Conservation (phyloP, 306 rosid species). For the Acacia confusa region DNA sequence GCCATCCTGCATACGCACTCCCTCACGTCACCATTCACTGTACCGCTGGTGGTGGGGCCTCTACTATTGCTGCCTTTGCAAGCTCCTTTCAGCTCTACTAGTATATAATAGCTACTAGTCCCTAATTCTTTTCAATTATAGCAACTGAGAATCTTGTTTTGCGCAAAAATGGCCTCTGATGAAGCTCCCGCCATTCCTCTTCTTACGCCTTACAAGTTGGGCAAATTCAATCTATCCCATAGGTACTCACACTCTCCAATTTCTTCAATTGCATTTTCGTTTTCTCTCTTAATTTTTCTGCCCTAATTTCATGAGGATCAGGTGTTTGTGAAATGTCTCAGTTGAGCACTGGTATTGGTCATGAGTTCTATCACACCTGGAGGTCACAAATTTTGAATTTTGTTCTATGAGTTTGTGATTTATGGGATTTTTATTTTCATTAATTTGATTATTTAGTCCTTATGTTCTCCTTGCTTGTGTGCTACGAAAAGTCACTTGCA, state of each 20-base stretch:
- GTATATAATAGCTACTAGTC: not conserved
- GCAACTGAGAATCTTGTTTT: not conserved
- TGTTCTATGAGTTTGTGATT: not conserved
- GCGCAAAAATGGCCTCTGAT: not conserved
- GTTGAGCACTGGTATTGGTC: not conserved
- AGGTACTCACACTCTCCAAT: not conserved
- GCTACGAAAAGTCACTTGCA: not conserved
- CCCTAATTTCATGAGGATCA: not conserved
- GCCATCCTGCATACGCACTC: not conserved
- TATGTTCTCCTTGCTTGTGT: not conserved
- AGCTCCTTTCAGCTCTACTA: not conserved
- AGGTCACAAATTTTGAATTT: not conserved
- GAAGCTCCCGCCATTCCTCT: not conserved
- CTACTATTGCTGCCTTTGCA: not conserved
- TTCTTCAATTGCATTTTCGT: too few relatives aligned
- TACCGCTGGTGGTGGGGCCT: not conserved
- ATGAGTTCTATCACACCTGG: not conserved
- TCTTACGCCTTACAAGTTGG: not conserved
- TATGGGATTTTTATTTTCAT: not conserved
- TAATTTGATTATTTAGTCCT: not conserved
- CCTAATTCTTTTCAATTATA: not conserved
- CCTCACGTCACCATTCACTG: not conserved
- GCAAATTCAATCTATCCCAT: not conserved
- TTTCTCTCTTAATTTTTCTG: not conserved
- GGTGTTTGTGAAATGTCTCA: not conserved